Evolutionary conservation across 441 rosid species (phyloP), one percentile per base, ranked within the genome.

Genomic region (Viola pubescens): DNA sequence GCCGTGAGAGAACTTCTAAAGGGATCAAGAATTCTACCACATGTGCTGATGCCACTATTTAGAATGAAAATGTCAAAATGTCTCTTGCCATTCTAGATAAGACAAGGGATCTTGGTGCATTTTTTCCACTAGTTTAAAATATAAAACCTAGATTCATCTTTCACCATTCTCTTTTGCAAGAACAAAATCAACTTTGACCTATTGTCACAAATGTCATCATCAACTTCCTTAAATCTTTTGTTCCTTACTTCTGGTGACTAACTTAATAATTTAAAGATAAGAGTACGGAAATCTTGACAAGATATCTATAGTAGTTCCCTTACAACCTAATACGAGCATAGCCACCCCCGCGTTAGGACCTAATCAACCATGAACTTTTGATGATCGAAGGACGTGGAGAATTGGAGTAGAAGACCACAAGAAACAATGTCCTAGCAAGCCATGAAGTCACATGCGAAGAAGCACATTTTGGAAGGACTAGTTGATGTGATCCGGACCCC

Each of bases 51-150:
- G 6, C 58, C 4, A 61, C 12, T 1, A 54, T 46, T 3, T 45
- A 63, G 4, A 63, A 4, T 14, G 8, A 46, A 10, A 63, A 19
- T 4, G 54, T 46, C 8, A 47, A 63, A 2, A 63, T 8, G 55
- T 63, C 60, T 0, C 10, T 3, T 0, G 54, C 67, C 52, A 55
- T 39, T 14, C 5, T 2, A 3, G 54, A 41, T 0, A 59, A 44
- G 3, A 59, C 48, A 2, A 7, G 43, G 6, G 9, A 65, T 42
- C 9, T 56, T 2, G 4, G 6, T 0, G 16, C 7, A 39, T 65
- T 57, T 2, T 14, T 43, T 65, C 62, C 52, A 65, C 69, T 58
- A 65, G 7, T 1, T 6, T 9, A 57, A 13, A 4, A 65, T n/a
- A 58, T 57, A 51, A 57, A 65, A 56, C 7, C 42, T 12, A 1